These are phyloP conservation scores for Aspergillus wentii DNA, from an alignment of 495 filamentous ascomycete genomes.

Conservation along the genomic window DNA sequence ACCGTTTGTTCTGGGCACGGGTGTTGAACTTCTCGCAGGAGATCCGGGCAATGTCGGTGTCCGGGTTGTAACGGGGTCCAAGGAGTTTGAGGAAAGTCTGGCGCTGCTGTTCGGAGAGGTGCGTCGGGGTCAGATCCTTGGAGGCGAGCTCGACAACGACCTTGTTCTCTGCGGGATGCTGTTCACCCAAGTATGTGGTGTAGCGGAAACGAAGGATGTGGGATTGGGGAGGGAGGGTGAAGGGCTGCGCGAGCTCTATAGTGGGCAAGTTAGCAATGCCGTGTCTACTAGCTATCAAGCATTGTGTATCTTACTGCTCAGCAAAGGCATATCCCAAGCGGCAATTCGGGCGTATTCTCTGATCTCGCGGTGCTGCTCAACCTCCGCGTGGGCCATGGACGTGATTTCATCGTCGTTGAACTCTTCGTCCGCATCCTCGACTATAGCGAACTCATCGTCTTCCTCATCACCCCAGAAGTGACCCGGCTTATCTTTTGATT, in stretches of 20 bases:
- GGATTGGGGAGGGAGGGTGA: conserved; percentile 59
- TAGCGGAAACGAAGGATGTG: conserved; percentile 87
- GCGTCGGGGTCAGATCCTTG: conserved; percentile 53
- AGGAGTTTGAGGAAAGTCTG: conserved; percentile 82
- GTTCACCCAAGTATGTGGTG: conserved; percentile 94
- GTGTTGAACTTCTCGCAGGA: conserved; percentile 83
- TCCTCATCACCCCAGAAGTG: conserved; percentile 53
- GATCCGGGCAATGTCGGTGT: conserved; percentile 80
- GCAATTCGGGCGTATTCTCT: conserved; percentile 81
- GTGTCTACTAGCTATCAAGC: too few relatives aligned
- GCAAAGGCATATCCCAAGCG: conserved; percentile 94
- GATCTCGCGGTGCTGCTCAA: conserved; percentile 85
- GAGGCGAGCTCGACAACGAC: conserved; percentile 87
- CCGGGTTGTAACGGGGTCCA: conserved; percentile 86
- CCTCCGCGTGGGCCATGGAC: conserved; percentile 71
- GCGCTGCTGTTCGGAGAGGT: conserved; percentile 61
- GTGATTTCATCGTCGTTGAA: conserved; percentile 79
- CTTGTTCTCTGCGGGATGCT: conserved; percentile 86
- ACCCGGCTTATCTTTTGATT: conserved; percentile 24
- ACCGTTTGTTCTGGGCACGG: conserved; percentile 93
- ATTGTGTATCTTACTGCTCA: conserved; percentile 77
- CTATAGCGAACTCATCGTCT: conserved; percentile 43
- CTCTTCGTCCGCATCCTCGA: conserved; percentile 58
- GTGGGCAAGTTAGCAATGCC: conserved; percentile 24
- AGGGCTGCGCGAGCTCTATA: conserved; percentile 75